A percentile compares a stretch with the other conserved stretches of the same genome.
Evolutionary conservation across 768 basidiomycete species (phyloP).

Genomic region (Leccinellum rugosiceps): DNA sequence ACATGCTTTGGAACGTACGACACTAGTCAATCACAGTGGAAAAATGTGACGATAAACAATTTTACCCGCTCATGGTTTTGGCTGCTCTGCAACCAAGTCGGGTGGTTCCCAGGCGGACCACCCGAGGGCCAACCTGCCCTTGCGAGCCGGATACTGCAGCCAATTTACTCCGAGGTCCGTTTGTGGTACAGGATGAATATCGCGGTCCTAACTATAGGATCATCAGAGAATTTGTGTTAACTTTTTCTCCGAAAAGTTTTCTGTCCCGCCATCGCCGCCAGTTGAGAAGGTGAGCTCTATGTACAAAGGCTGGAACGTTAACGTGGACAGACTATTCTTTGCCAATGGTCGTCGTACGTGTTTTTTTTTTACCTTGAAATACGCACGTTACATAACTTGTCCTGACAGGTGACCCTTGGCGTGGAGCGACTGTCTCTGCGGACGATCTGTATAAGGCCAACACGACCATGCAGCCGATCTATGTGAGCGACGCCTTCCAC

Average conservation of each 20-base stretch:
- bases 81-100: conserved; percentile 74
- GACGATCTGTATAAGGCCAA: conserved; percentile 43
- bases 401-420: conserved; percentile 70
- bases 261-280: conserved; percentile 42
- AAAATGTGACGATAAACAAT: conserved; percentile 55
- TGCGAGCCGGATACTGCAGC: conserved; percentile 33
- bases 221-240: conserved; percentile 64
- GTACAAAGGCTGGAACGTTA: conserved; percentile 66
- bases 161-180: conserved; percentile 27
- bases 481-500: conserved; percentile 62
- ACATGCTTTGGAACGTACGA: conserved; percentile 44
- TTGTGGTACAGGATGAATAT: neutral
- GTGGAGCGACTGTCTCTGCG: conserved; percentile 65
- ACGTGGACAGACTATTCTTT: conserved; percentile 59
- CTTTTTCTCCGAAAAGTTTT: conserved; percentile 62
- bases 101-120: conserved; percentile 43
- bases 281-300: conserved; percentile 41
- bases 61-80: conserved; percentile 62
- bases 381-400: neutral
- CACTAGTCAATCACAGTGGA: conserved; percentile 42
- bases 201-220: neutral
- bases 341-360: conserved; percentile 63
- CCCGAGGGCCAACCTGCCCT: conserved; percentile 35
- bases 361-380: neutral
- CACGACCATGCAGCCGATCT: conserved; percentile 55